Conservation (phyloP, 2,329 filamentous ascomycete species). For the Hansfordia pulvinata region DNA sequence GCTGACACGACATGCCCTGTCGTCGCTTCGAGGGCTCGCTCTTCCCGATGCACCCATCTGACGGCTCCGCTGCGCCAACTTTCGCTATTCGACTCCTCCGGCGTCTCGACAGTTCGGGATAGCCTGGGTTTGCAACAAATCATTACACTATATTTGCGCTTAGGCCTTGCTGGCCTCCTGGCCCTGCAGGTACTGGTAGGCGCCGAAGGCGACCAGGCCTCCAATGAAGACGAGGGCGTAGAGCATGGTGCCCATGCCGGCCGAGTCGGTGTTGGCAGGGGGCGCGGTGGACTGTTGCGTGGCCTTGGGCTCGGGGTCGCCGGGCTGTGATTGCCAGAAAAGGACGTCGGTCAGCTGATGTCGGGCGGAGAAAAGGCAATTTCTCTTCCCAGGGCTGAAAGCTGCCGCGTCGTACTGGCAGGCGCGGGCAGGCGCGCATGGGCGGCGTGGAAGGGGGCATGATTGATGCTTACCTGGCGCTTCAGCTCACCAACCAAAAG, state of each 20-base stretch:
- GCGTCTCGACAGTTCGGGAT: no score
- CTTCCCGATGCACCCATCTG: no score
- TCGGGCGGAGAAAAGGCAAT: neutral
- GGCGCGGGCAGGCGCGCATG: no score
- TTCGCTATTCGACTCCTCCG: no score
- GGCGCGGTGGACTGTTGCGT: conserved; percentile 32
- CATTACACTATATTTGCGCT: no score
- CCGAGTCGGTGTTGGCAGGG: conserved; percentile 31
- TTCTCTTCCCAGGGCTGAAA: no score
- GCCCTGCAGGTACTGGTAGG: conserved; percentile 74
- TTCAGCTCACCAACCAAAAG: conserved; percentile 67
- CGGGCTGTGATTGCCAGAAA: conserved; percentile 42
- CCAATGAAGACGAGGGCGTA: conserved; percentile 73
- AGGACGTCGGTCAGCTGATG: conserved; percentile 10
- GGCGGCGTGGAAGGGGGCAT: conserved; percentile 1
- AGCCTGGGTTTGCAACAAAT: no score
- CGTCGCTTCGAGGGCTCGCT: no score
- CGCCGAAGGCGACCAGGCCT: conserved; percentile 62
- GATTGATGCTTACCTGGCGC: conserved; percentile 49
- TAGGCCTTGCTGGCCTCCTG: conserved; percentile 21
- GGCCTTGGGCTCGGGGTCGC: conserved; percentile 63
- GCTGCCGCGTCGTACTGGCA: no score
- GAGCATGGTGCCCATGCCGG: conserved; percentile 60
- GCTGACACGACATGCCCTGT: no score
- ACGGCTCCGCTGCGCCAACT: no score